Evolutionary conservation across 257 asterid species (phyloP), one percentile per base, ranked within the genome.

Genomic region (Solanum stenotomum): DNA sequence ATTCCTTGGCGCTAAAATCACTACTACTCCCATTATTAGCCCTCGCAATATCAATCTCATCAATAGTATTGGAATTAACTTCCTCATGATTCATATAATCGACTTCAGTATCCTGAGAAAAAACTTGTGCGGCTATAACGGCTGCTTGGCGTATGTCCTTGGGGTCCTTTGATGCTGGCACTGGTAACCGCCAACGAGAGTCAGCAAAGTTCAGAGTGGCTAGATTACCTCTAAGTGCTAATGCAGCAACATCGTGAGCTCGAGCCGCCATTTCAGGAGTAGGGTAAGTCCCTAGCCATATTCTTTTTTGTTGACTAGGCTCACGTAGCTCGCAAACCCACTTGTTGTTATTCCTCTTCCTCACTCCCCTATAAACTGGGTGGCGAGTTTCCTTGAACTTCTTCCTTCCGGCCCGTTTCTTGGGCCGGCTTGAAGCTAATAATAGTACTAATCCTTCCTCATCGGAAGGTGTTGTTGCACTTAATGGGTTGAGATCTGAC

Each of bases 241-340:
- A 77, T 77, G 84, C 84, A 40, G 35, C 35, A 3, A 77, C 84
- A 15, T 77, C 61, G 0, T 77, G 92, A 7, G 97, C 97, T 5
- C 98, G 89, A 5, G 98, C 98, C 0, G 98, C 98, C 98, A 95
- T 94, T 89, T 95, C 96, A 0, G 97, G 90, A 0, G 95, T 94
- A 18, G 95, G 97, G 78, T 92, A 94, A 2, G 96, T 94, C 46
- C 98, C 97, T 0, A 95, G 87, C 98, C 98, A 95, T 11, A 95
- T 88, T 52, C 97, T 88, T 33, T 93, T 88, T 56, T 95, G 95
- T n/a, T 87, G 85, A 68, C 10, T 87, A 2, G 96, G 98, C 75
- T 95, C 96, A 3, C 98, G 94, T 4, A 91, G 18, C 79, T 90
- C 93, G 84, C 92, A 91, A 1, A 91, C 92, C 93, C 93, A 91